Conservation (phyloP, 1,284 basidiomycete species). For the Hypsizygus ulmarius region DNA sequence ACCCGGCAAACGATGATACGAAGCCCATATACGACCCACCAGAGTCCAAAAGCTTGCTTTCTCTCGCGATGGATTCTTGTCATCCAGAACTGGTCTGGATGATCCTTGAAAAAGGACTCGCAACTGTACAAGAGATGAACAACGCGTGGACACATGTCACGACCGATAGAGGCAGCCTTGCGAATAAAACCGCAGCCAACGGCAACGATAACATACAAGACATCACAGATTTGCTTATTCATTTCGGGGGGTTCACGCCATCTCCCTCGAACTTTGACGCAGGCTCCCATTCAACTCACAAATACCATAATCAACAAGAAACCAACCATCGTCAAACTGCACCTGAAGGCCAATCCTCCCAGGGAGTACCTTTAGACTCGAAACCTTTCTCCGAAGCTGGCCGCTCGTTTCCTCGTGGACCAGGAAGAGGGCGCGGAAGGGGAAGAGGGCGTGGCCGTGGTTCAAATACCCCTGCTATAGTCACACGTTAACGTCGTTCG, state of each 20-base stretch:
- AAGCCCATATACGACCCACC: slow-evolving; percentile 45
- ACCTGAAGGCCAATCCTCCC: neutral
- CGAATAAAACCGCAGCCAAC: slow-evolving; percentile 26
- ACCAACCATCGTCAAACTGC: too few relatives aligned
- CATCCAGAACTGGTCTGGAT: slow-evolving; percentile 62
- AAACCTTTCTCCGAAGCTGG: neutral
- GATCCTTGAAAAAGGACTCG: slow-evolving; percentile 56
- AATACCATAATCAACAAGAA: too few relatives aligned
- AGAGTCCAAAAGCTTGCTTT: slow-evolving; percentile 42
- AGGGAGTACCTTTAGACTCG: neutral
- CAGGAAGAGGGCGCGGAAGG: slow-evolving; percentile 18
- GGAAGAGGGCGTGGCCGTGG: slow-evolving; percentile 40
- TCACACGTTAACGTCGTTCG: slow-evolving; percentile 10
- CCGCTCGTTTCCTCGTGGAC: neutral
- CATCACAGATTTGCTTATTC: slow-evolving; percentile 52
- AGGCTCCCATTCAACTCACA: neutral
- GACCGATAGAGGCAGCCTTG: slow-evolving; percentile 31
- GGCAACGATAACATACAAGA: slow-evolving; percentile 44
- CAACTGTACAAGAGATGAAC: slow-evolving; percentile 45
- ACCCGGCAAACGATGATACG: slow-evolving; percentile 54
- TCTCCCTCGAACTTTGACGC: slow-evolving; percentile 28
- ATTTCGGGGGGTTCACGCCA: slow-evolving; percentile 50
- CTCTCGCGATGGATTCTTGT: slow-evolving; percentile 54
- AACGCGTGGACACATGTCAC: slow-evolving; percentile 50
- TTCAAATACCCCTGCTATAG: slow-evolving; percentile 27